Percentiles rank a stretch among this genome's conserved stretches.
Conservation (phyloP, 1,284 basidiomycete species). For the Somion occarium region DNA sequence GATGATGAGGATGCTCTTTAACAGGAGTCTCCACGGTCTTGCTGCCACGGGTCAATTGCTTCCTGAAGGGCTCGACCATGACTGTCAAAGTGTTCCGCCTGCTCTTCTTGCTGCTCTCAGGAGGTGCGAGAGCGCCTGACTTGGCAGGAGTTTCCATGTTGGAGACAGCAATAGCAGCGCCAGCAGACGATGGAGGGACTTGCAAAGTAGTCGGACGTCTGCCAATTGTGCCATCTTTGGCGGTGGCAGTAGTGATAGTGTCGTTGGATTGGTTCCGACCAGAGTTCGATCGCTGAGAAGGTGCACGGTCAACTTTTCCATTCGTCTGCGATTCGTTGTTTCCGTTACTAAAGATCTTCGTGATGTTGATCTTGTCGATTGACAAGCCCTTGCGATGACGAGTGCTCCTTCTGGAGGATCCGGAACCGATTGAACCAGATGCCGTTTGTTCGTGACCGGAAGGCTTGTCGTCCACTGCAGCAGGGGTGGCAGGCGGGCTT, state of each 20-base stretch:
- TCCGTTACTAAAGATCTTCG: slow-evolving; percentile 49
- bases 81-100: slow-evolving; percentile 78
- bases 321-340: slow-evolving; percentile 17
- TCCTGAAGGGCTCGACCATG: slow-evolving; percentile 74
- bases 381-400: slow-evolving; percentile 61
- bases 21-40: slow-evolving; percentile 26
- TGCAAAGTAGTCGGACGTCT: slow-evolving; percentile 34
- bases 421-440: slow-evolving; percentile 25
- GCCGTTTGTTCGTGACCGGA: slow-evolving; percentile 16
- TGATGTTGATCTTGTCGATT: slow-evolving; percentile 71
- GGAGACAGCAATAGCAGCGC: slow-evolving; percentile 13
- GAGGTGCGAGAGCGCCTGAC: slow-evolving; percentile 12
- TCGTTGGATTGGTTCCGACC: slow-evolving; percentile 20
- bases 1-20: slow-evolving; percentile 28
- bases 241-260: slow-evolving; percentile 19
- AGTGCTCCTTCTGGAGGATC: slow-evolving; percentile 34
- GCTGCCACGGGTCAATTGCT: slow-evolving; percentile 41
- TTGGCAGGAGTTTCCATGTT: slow-evolving; percentile 29
- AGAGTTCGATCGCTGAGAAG: slow-evolving; percentile 35
- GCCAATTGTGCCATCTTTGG: slow-evolving; percentile 13
- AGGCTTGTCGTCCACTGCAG: slow-evolving; percentile 28
- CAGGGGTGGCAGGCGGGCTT: slow-evolving; percentile 40
- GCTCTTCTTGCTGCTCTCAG: slow-evolving; percentile 44
- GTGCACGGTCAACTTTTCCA: slow-evolving; percentile 31
- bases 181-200: slow-evolving; percentile 19